Base-by-base conservation (phyloP, 768 basidiomycete species). In the Pleurotus cornucopiae region DNA sequence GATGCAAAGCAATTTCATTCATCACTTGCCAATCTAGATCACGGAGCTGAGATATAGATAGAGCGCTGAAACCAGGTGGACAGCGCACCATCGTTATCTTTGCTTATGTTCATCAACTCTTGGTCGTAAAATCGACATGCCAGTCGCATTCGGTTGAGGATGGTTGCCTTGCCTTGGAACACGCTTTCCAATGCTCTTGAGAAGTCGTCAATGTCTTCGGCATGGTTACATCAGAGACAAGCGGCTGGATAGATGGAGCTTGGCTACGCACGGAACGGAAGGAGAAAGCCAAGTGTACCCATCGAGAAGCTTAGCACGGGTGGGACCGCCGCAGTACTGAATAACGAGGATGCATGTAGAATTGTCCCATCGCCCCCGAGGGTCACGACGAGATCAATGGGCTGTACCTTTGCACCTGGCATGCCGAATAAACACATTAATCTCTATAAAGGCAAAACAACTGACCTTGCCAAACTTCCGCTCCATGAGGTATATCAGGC, bases 361-460 rank as follows among this genome's bases (percentile, higher is more conserved):
- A 97, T 94, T 4, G 95, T 97, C 6, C 95, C 95, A 66, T 98
- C 95, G 34, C 95, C 95, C 45, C 95, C 95, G 1, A 98, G 72
- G 0, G 95, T 96, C 23, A 97, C 84, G 16, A 97, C 87, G 6
- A 98, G 75, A 67, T 94, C 90, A 57, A 96, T 89, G 54, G 79
- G 79, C 60, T 84, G 75, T 3, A 85, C 74, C 48, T 73, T 71
- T 44, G 74, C 76, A 46, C 79, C 79, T 75, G 62, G 54, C 34
- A 55, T 44, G 48, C 23, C 56, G 56, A 60, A 49, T 54, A 21
- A 34, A 46, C 23, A 41, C 38, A 34, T 34, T 40, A 5, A 44
- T 49, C 11, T 11, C 18, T 46, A 7, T 46, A 18, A 34, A 26
- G 43, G 46, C 43, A 51, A 48, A 41, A 30, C 40, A 34, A 62